Evolutionary conservation across 257 asterid genomes (phyloP).

Genomic region (Penstemon newberryi): DNA sequence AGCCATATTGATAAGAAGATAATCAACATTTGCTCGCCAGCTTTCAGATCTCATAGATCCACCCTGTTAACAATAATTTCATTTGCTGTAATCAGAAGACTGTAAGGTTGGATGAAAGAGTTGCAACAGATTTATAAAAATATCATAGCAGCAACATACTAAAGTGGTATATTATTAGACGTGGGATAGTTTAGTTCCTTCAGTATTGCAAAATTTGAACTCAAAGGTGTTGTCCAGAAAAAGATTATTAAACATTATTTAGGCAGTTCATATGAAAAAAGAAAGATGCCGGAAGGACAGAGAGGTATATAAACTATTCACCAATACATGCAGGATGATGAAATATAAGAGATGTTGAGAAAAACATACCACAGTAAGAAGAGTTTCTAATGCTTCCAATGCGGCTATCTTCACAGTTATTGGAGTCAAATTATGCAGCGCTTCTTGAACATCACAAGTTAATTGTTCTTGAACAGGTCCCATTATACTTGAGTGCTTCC

Average conservation of each 20-base stretch:
- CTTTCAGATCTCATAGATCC: constrained; percentile 67
- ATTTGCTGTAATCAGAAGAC: constrained; percentile 18
- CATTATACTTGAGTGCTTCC: constrained; percentile 61
- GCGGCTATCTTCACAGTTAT: constrained; percentile 75
- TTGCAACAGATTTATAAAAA: background rate
- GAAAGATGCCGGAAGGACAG: constrained; percentile 8
- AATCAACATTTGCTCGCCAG: constrained; percentile 73
- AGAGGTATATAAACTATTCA: background rate
- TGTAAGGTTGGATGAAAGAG: background rate
- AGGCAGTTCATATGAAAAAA: background rate
- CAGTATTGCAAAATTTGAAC: constrained; percentile 1
- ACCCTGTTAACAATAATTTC: constrained; percentile 47
- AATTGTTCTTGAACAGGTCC: constrained; percentile 45
- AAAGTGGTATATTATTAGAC: background rate
- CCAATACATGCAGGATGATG: background rate
- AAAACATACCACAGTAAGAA: constrained; percentile 67
- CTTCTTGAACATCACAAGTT: constrained; percentile 42
- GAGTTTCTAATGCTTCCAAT: constrained; percentile 74
- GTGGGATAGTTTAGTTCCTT: background rate
- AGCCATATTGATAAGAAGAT: constrained; percentile 64
- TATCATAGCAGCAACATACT: constrained; percentile 1
- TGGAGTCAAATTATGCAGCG: constrained; percentile 38
- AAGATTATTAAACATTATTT: background rate
- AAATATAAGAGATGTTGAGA: background rate
- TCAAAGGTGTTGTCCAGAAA: background rate